Conservation (phyloP, 2,329 filamentous ascomycete genomes). For the Xylaria sp. region DNA sequence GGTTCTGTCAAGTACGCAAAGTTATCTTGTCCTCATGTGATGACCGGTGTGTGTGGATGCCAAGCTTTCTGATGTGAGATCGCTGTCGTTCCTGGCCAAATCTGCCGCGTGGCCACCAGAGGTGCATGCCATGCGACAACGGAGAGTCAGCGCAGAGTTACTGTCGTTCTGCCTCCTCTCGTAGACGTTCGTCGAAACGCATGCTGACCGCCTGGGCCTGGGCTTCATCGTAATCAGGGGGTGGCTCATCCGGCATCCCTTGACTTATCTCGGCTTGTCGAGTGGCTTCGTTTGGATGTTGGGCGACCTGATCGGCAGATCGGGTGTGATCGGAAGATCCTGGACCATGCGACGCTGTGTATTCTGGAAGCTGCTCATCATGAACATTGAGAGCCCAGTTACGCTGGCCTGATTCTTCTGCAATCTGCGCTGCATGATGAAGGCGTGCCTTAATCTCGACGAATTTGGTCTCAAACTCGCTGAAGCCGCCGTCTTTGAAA, state of each 20-base stretch:
- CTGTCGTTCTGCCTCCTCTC: constrained; percentile 75
- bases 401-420: constrained; percentile 71
- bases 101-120: not conserved
- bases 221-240: constrained; percentile 90
- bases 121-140: constrained; percentile 13
- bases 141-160: constrained; percentile 42
- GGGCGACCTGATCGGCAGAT: constrained; percentile 42
- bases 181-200: constrained; percentile 74
- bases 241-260: constrained; percentile 74
- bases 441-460: constrained; percentile 86
- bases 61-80: constrained; percentile 36
- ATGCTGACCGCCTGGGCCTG: constrained; percentile 75
- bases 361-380: constrained; percentile 87
- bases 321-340: constrained; percentile 32
- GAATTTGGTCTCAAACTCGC: constrained; percentile 85
- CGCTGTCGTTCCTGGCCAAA: constrained; percentile 14
- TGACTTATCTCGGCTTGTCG: constrained; percentile 47
- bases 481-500: constrained; percentile 95
- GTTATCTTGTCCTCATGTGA: constrained; percentile 20
- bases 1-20: constrained; percentile 22
- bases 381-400: constrained; percentile 68
- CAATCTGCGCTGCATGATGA: constrained; percentile 80
- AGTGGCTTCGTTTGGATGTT: constrained; percentile 42
- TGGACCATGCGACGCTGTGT: constrained; percentile 69
- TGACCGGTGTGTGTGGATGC: constrained; percentile 23